These are phyloP conservation scores for Adansonia gregorii DNA, from an alignment of 441 rosid genomes.

Conservation along the genomic window DNA sequence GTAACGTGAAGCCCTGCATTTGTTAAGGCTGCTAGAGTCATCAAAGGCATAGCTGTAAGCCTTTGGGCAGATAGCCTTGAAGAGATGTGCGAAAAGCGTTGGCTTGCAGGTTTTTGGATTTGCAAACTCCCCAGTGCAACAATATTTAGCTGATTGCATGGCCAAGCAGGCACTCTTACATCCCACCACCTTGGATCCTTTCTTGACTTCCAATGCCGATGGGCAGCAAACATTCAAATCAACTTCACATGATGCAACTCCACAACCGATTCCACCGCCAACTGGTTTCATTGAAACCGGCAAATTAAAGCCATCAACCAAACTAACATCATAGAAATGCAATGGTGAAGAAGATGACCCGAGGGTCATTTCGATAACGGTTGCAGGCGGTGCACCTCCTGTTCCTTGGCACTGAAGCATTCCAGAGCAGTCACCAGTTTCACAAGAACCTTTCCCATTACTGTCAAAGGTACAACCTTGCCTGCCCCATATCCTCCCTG, in stretches of 20 bases:
- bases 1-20: slow-evolving; percentile 85
- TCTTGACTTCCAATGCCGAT: slow-evolving; percentile 76
- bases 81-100: slow-evolving; percentile 72
- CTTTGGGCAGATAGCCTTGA: slow-evolving; percentile 87
- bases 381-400: slow-evolving; percentile 79
- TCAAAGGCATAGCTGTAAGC: slow-evolving; percentile 97
- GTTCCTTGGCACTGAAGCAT: slow-evolving; percentile 65
- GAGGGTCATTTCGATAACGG: slow-evolving; percentile 87
- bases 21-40: slow-evolving; percentile 81
- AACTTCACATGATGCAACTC: slow-evolving; percentile 78
- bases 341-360: slow-evolving; percentile 69
- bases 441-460: slow-evolving; percentile 75
- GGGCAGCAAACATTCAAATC: slow-evolving; percentile 86
- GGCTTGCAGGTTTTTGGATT: slow-evolving; percentile 83
- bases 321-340: slow-evolving; percentile 90
- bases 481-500: slow-evolving; percentile 87
- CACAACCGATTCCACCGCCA: slow-evolving; percentile 87
- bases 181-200: slow-evolving; percentile 63
- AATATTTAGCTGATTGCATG: slow-evolving; percentile 81
- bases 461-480: slow-evolving; percentile 74
- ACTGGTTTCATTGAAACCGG: slow-evolving; percentile 88
- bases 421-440: slow-evolving; percentile 77
- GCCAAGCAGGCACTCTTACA: slow-evolving; percentile 97
- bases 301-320: slow-evolving; percentile 88
- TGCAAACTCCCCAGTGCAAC: slow-evolving; percentile 78